Percentiles rank a stretch among this genome's conserved stretches.
Evolutionary conservation across 2,329 filamentous ascomycete species (phyloP).

Genomic region (Graphiopsis chlorocephala): DNA sequence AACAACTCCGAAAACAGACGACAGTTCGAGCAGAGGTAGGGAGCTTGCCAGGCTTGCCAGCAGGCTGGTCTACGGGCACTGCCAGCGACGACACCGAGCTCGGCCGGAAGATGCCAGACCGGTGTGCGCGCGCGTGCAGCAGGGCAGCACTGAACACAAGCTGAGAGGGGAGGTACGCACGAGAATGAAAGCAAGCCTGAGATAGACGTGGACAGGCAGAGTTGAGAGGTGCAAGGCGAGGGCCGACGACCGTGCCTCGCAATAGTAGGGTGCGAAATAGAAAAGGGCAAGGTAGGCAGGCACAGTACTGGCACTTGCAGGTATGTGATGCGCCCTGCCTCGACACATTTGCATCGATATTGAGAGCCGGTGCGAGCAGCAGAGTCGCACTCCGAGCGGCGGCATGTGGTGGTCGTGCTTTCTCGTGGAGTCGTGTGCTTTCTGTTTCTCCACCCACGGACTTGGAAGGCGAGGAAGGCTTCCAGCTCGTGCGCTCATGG

Average conservation of each 20-base stretch:
- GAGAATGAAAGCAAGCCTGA: not conserved
- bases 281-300: not conserved
- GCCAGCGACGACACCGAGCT: not conserved
- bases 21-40: not conserved
- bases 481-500: not conserved
- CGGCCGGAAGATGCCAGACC: conserved; percentile 15
- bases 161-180: not conserved
- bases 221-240: not conserved
- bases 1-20: not conserved
- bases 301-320: not conserved
- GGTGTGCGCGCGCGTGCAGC: conserved; percentile 7
- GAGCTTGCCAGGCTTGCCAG: not conserved
- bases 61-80: not conserved
- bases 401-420: not conserved
- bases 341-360: not conserved
- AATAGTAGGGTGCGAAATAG: not conserved
- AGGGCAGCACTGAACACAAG: conserved; percentile 5
- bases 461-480: not conserved
- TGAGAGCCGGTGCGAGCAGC: not conserved
- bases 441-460: not conserved
- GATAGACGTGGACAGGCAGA: not conserved
- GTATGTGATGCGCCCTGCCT: not conserved
- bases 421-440: not conserved
- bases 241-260: not conserved
- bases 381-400: not conserved